These are phyloP conservation scores for Rasamsonia emersonii DNA, from an alignment of 2,329 filamentous ascomycete species.

Conservation along the genomic window DNA sequence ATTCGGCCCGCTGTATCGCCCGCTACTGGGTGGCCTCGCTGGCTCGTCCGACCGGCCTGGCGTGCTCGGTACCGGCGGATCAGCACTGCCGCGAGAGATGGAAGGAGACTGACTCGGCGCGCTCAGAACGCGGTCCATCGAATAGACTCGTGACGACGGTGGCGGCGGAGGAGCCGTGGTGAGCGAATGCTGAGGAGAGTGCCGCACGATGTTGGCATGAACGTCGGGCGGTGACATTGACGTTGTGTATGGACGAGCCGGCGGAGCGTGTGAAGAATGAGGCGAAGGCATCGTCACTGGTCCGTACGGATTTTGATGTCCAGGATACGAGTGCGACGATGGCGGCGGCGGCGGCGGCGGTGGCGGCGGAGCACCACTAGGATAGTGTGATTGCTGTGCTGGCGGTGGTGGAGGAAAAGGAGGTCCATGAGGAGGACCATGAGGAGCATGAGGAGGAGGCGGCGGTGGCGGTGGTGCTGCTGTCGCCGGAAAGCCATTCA, in stretches of 20 bases:
- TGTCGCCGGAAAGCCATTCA: slow-evolving; percentile 14
- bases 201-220: slow-evolving; percentile 27
- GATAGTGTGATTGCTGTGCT: slow-evolving; percentile 34
- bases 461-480: slow-evolving; percentile 30
- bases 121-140: slow-evolving; percentile 27
- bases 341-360: slow-evolving; percentile 24
- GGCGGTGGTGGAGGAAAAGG: slow-evolving; percentile 41
- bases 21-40: slow-evolving; percentile 18
- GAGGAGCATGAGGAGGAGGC: slow-evolving; percentile 5
- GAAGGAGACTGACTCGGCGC: slow-evolving; percentile 28
- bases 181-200: slow-evolving; percentile 29
- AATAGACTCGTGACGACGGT: slow-evolving; percentile 25
- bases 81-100: slow-evolving; percentile 23
- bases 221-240: slow-evolving; percentile 30
- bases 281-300: slow-evolving; percentile 26
- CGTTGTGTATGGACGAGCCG: slow-evolving; percentile 25
- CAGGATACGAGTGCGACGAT: slow-evolving; percentile 23
- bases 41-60: slow-evolving; percentile 23
- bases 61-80: slow-evolving; percentile 26
- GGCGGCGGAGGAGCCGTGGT: slow-evolving; percentile 28
- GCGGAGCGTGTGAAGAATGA: slow-evolving; percentile 22
- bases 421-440: slow-evolving; percentile 12
- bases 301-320: slow-evolving; percentile 31
- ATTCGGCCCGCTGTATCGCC: slow-evolving; percentile 14
- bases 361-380: slow-evolving; percentile 25